Percentiles rank a stretch among this genome's conserved stretches.
Evolutionary conservation across 225 moss, liverwort and hornwort species (phyloP).

Genomic region (Physcomitrellopsis africana): DNA sequence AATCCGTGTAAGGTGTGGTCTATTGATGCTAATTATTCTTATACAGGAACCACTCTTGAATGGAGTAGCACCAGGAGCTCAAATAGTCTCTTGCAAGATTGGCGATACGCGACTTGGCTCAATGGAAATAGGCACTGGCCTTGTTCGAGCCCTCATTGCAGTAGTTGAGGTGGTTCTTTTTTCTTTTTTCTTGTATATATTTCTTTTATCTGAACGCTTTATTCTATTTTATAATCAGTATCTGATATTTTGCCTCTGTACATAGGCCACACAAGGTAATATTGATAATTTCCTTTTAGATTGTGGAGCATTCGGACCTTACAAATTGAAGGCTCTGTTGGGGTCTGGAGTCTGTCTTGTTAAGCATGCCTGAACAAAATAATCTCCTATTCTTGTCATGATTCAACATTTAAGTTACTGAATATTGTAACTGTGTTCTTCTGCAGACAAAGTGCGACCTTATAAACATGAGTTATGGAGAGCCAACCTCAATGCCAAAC

Average conservation of each 20-base stretch:
- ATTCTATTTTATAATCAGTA: too few species aligned
- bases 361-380: neutral
- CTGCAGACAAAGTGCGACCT: slow-evolving; percentile 70
- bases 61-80: slow-evolving; percentile 79
- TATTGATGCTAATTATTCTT: neutral
- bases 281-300: too few species aligned
- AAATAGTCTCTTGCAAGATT: slow-evolving; percentile 78
- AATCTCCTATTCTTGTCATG: neutral
- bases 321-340: neutral
- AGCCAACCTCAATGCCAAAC: slow-evolving; percentile 62
- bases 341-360: neutral
- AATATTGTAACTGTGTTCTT: neutral
- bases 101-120: slow-evolving; percentile 72
- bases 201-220: too few species aligned
- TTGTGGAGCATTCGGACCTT: neutral
- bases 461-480: slow-evolving; percentile 81
- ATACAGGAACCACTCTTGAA: slow-evolving; percentile 63
- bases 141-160: slow-evolving; percentile 71
- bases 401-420: neutral
- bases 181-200: too few species aligned
- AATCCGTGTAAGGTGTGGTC: neutral
- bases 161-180: slow-evolving; percentile 57
- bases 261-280: too few species aligned
- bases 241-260: too few species aligned
- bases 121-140: slow-evolving; percentile 77